phyloP scores from a whole-genome alignment of 2,329 filamentous ascomycete species.

The Amylocarpus encephaloides region DNA sequence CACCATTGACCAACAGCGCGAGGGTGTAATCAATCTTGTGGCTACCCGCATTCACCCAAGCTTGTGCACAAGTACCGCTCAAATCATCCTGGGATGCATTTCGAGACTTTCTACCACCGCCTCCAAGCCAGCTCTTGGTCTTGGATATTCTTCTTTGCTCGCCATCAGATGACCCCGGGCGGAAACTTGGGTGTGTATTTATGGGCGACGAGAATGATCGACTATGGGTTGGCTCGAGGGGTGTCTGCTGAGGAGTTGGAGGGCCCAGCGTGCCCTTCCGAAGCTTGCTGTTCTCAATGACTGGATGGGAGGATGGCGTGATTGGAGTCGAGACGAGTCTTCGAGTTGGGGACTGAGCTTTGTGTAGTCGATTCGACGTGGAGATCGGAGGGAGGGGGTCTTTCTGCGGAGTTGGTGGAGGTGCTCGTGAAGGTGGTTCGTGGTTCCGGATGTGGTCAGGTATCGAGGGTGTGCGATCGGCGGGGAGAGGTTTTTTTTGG shows the following conservation, averaged over 20 bases:
- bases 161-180: conserved; percentile 10
- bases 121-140: conserved; percentile 19
- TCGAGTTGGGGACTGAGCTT: conserved; percentile 8
- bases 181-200: conserved; percentile 3
- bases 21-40: conserved; percentile 51
- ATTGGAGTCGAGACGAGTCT: background rate
- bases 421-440: background rate
- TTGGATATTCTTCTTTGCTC: conserved; percentile 6
- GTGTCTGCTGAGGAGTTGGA: background rate
- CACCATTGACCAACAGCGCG: conserved; percentile 43
- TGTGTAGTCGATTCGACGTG: conserved; percentile 1
- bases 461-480: background rate
- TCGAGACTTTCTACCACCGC: conserved; percentile 12
- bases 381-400: background rate
- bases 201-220: conserved; percentile 14
- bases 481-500: background rate
- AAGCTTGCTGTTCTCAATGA: background rate
- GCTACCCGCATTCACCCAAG: conserved; percentile 52
- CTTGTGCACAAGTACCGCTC: background rate
- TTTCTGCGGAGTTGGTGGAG: background rate
- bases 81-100: conserved; percentile 13
- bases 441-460: background rate
- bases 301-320: background rate
- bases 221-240: background rate
- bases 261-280: background rate